These are phyloP conservation scores for Verbena officinalis DNA, from an alignment of 257 asterid species.

Conservation along the genomic window DNA sequence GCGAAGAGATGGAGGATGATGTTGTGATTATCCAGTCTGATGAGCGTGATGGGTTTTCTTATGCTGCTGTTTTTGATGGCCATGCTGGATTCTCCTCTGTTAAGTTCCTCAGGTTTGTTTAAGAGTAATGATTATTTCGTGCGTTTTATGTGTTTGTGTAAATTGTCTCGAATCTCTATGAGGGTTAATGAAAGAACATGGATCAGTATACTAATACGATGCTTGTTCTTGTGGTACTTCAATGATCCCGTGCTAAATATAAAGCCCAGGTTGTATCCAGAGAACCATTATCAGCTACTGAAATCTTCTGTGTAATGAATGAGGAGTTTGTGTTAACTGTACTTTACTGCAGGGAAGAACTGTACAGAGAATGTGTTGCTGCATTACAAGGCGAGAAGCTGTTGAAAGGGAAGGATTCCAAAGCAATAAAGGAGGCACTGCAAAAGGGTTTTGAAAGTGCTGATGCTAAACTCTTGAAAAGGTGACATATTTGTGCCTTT, in stretches of 20 bases:
- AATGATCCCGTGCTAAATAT: background rate
- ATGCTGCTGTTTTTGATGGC: slow-evolving; percentile 93
- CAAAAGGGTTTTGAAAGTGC: slow-evolving; percentile 71
- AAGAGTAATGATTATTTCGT: background rate
- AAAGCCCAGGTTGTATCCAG: background rate
- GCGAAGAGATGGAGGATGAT: slow-evolving; percentile 99
- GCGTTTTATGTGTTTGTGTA: too few species aligned
- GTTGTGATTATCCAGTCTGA: slow-evolving; percentile 60
- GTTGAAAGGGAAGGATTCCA: slow-evolving; percentile 58
- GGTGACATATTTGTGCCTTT: slow-evolving; percentile 40
- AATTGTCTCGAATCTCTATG: slow-evolving; percentile 8
- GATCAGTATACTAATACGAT: background rate
- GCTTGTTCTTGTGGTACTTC: slow-evolving; percentile 2
- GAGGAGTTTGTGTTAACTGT: background rate
- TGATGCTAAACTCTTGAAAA: slow-evolving; percentile 69
- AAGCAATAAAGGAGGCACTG: slow-evolving; percentile 60
- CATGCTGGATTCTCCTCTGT: slow-evolving; percentile 94
- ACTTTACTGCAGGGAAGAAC: slow-evolving; percentile 69
- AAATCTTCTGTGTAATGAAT: background rate
- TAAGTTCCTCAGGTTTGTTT: slow-evolving; percentile 67
- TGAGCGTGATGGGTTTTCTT: slow-evolving; percentile 68
- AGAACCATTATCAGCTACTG: background rate
- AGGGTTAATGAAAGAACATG: background rate
- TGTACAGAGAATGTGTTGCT: slow-evolving; percentile 71
- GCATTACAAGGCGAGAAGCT: slow-evolving; percentile 75